Percentiles rank a stretch among this genome's conserved stretches.
phyloP scores from a whole-genome alignment of 2,329 filamentous ascomycete genomes.

The Apiospora pterosperma region DNA sequence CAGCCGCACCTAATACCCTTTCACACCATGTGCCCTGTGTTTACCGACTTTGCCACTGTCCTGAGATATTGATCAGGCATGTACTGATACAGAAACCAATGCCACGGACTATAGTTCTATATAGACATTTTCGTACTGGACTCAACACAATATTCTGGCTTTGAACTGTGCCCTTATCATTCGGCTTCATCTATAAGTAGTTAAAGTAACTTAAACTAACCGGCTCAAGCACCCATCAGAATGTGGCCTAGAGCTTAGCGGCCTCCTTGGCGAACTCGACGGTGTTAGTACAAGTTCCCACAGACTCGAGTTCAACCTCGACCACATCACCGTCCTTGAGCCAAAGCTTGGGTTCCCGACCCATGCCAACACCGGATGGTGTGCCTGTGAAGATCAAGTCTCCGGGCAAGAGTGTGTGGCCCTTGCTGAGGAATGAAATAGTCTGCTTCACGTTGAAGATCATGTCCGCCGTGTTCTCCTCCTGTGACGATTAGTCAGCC shows the following conservation, averaged over 20 bases:
- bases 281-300: conserved; percentile 58
- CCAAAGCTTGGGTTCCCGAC: conserved; percentile 63
- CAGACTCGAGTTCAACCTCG: conserved; percentile 63
- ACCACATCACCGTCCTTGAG: conserved; percentile 68
- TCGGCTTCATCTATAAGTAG: not conserved
- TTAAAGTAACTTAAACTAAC: no score
- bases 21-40: not conserved
- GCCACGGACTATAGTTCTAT: not conserved
- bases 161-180: not conserved
- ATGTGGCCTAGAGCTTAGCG: conserved; percentile 28
- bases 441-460: conserved; percentile 60
- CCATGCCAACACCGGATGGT: conserved; percentile 70
- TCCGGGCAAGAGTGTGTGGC: conserved; percentile 60
- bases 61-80: not conserved
- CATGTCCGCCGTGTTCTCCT: conserved; percentile 57
- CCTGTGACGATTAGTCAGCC: conserved; percentile 24
- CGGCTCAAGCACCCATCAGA: not conserved
- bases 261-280: conserved; percentile 38
- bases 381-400: conserved; percentile 67
- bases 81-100: not conserved
- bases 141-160: not conserved
- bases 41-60: not conserved
- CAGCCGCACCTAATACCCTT: not conserved
- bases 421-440: conserved; percentile 57
- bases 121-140: not conserved